Evolutionary conservation across 1,284 basidiomycete genomes (phyloP), one percentile per base, ranked within the genome.

Genomic region (Kalmanozyma brasiliensis): DNA sequence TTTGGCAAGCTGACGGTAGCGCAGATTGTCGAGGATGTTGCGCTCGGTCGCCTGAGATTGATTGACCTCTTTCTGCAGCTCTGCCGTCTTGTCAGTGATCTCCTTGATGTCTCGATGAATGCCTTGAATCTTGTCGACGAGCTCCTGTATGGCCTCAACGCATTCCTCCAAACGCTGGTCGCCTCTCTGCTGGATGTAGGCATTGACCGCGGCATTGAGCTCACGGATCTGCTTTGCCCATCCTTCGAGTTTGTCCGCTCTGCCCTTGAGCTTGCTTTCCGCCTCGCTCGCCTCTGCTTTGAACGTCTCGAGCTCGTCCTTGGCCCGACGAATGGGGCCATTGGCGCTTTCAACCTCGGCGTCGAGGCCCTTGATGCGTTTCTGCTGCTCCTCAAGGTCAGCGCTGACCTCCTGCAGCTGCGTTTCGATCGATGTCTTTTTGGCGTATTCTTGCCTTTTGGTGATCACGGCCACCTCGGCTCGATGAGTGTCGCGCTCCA

Each of bases 1-100:
- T 52, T 85, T 85, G 57, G 86, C 85, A 41, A 93, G 85, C 75
- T 87, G 87, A 47, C 93, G 86, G 63, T 91, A 88, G 9, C 91
- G 89, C 40, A 94, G 84, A 80, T 98, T 99, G 81, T 93, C 91
- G 61, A 89, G 88, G 67, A 97, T 85, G 81, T 91, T 94, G 40
- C 84, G 77, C 57, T 84, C 77, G 23, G 79, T 73, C 16, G 82
- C 79, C 48, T 82, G 78, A 17, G 81, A 81, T 47, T 83, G 79
- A 34, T 82, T 78, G 48, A 83, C 69, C 33, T 77, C 77, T 53
- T 81, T 77, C 35, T 83, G 82, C 37, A 80, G 58, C 35, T 71
- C 69, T 16, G 74, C 51, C 14, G 49, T 40, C 23, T 78, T 64
- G 16, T 59, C 52, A 19, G 74, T 73, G 7, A 76, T 34, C 22